Base-by-base conservation (phyloP, 257 asterid genomes). In the Pogostemon cablin region DNA sequence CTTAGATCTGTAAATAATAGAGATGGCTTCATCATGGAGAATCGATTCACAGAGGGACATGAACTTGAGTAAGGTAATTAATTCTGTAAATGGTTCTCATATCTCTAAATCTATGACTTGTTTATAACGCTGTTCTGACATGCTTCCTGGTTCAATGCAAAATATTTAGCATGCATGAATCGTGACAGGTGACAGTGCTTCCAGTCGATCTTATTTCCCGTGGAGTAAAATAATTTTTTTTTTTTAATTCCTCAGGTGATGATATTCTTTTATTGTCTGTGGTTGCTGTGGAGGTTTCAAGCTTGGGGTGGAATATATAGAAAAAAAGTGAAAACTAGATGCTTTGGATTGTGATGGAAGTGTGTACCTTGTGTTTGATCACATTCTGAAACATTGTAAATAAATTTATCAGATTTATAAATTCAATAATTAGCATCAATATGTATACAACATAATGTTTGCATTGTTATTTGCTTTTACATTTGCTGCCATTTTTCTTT, bases 51-150 rank as follows among this genome's bases (percentile, higher is more conserved):
- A 58, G 79, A 69, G 62, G 86, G 57, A 17, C 81, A 77, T 32
- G 71, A 60, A 77, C 73, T 78, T 74, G 87, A 81, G 79, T 87
- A 78, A 85, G 96, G 93, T 85, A 83, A n/a, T 60, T 38, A n/a
- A 32, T 67, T 71, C 35, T 42, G 43, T 17, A 39, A 39, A 17
- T 10, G 9, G 9, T 66, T 48, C 48, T 74, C 17, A 3, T 9
- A 37, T 25, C 32, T 25, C 32, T 25, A 1, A 25, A 25, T 25
- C 32, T 25, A 25, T 25, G 2, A 25, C 32, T 25, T 25, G 32
- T 25, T 25, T 0, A 25, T 1, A 25, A 25, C 1, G 32, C 32
- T 25, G 32, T 25, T 25, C 32, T 25, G 32, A 25, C 32, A 25
- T 25, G 32, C 2, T 5, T 46, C 7, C 50, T 46, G 50, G 50